These are phyloP conservation scores for Periconia sp. DNA, from an alignment of 2,329 filamentous ascomycete genomes.

Conservation along the genomic window DNA sequence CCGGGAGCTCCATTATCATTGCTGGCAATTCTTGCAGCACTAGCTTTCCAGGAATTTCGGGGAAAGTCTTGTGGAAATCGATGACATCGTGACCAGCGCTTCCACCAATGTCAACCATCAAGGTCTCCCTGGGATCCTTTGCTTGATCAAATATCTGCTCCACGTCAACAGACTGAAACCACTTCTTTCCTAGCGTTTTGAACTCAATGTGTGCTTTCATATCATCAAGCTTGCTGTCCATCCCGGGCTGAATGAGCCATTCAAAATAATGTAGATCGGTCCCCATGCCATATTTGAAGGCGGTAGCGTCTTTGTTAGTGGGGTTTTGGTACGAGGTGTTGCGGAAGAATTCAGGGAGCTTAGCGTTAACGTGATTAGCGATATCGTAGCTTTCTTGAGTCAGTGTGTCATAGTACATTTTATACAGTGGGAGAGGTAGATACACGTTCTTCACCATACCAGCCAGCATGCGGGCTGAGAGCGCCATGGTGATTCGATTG, in stretches of 20 bases:
- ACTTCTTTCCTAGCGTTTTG: conserved; percentile 9
- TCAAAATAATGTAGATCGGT: conserved; percentile 7
- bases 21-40: conserved; percentile 11
- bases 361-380: too few species aligned
- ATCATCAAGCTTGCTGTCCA: conserved; percentile 10
- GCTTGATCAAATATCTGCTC: too few species aligned
- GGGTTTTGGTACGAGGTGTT: conserved; percentile 13
- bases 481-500: too few species aligned
- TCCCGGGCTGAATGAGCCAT: conserved; percentile 8
- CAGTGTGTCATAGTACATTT: too few species aligned
- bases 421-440: too few species aligned
- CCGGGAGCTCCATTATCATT: conserved; percentile 7
- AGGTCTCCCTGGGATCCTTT: too few species aligned
- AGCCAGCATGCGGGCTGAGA: too few species aligned
- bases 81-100: conserved; percentile 9
- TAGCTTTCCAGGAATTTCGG: conserved; percentile 7
- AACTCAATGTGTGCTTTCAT: conserved; percentile 2
- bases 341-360: conserved; percentile 8
- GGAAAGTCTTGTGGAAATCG: conserved; percentile 6
- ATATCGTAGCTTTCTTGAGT: too few species aligned
- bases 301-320: conserved; percentile 2
- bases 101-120: conserved; percentile 16
- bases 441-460: too few species aligned
- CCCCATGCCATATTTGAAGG: conserved; percentile 11
- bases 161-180: too few species aligned